Evolutionary conservation across 768 basidiomycete species (phyloP).

Genomic region (Psilocybe azurescens): DNA sequence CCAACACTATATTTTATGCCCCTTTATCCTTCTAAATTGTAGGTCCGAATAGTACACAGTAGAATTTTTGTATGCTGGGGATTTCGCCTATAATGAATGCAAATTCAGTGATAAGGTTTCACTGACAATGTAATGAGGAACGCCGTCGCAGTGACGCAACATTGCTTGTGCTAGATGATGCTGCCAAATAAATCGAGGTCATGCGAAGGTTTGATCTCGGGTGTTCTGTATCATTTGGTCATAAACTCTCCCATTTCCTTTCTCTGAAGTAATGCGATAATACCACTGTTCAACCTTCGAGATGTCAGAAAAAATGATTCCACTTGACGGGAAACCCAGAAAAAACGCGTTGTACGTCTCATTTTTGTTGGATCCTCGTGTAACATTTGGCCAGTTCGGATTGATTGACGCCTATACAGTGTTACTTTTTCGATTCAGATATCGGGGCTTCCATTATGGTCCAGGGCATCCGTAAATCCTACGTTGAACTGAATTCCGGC

Average conservation of each 20-base stretch:
- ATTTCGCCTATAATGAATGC: neutral
- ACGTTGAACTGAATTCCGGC: neutral
- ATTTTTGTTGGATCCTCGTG: slow-evolving; percentile 16
- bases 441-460: slow-evolving; percentile 99
- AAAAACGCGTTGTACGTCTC: slow-evolving; percentile 86
- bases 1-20: neutral
- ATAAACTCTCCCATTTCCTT: slow-evolving; percentile 12
- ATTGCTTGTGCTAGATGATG: slow-evolving; percentile 18
- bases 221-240: slow-evolving; percentile 17
- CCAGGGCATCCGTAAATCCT: slow-evolving; percentile 85
- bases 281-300: slow-evolving; percentile 17
- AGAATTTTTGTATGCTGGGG: neutral
- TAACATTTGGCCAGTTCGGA: slow-evolving; percentile 10
- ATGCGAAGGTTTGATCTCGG: slow-evolving; percentile 7
- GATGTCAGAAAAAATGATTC: slow-evolving; percentile 59
- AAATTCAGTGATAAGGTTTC: neutral
- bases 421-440: slow-evolving; percentile 99
- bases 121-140: too few relatives aligned
- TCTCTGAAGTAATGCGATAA: slow-evolving; percentile 22
- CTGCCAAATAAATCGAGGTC: slow-evolving; percentile 27
- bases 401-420: slow-evolving; percentile 50
- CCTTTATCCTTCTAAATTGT: neutral
- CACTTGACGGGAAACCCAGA: slow-evolving; percentile 72
- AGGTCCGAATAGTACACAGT: neutral
- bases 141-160: slow-evolving; percentile 7